phyloP scores from a whole-genome alignment of 805 yeast species.

The Yarrowia divulgata region DNA sequence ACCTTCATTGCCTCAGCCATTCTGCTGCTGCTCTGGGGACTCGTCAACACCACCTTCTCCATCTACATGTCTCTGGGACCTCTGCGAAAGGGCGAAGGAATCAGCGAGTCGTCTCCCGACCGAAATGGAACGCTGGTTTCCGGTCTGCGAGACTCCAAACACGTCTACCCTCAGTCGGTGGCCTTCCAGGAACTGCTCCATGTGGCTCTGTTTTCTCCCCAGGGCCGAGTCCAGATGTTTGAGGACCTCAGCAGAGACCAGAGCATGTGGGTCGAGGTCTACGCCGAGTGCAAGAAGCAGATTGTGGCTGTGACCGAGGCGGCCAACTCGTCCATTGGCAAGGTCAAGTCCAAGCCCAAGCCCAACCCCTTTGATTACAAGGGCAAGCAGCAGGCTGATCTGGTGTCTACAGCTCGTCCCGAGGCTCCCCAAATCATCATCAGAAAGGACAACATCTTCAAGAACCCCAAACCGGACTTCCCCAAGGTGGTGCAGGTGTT shows the following conservation, averaged over 20 bases:
- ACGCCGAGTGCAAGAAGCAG: constrained; percentile 43
- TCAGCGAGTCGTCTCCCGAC: constrained; percentile 47
- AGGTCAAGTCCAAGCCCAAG: constrained; percentile 14
- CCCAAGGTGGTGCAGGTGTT: constrained; percentile 31
- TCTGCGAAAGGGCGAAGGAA: constrained; percentile 46
- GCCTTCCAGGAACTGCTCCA: constrained; percentile 53
- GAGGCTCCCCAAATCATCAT: constrained; percentile 24
- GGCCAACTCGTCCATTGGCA: constrained; percentile 21
- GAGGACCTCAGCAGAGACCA: constrained; percentile 49
- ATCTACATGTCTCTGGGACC: constrained; percentile 53
- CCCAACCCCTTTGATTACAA: constrained; percentile 32
- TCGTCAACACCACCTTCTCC: constrained; percentile 46
- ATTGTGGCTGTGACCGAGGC: constrained; percentile 29
- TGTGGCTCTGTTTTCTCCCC: constrained; percentile 47
- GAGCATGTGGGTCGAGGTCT: constrained; percentile 49
- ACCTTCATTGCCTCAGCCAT: constrained; percentile 42
- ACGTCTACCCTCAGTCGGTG: constrained; percentile 47
- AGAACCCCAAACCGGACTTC: constrained; percentile 13
- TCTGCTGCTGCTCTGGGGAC: constrained; percentile 45
- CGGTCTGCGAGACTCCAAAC: constrained; percentile 48
- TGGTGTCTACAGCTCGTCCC: constrained; percentile 16
- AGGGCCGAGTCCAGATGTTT: constrained; percentile 51
- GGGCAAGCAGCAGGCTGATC: constrained; percentile 30
- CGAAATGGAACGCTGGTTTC: constrained; percentile 52
- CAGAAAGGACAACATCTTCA: constrained; percentile 28